These are phyloP conservation scores for Metschnikowia drakensbergensis DNA, from an alignment of 805 yeast genomes.

Conservation along the genomic window DNA sequence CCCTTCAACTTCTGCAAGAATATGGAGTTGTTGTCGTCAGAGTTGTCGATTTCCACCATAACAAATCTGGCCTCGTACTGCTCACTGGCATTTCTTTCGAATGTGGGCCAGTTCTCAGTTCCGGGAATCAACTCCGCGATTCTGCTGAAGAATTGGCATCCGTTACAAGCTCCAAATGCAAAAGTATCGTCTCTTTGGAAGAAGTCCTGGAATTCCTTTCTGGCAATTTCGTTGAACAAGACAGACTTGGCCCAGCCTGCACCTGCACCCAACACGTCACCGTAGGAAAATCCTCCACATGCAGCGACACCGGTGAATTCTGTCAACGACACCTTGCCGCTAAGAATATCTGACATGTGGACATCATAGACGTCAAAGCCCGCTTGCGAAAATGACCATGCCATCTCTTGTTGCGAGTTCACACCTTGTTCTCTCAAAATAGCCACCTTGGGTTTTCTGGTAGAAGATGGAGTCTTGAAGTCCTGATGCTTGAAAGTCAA, in stretches of 20 bases:
- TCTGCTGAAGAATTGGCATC: conserved; percentile 93
- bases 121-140: conserved; percentile 88
- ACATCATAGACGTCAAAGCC: conserved; percentile 94
- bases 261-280: conserved; percentile 98
- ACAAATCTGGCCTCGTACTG: conserved; percentile 95
- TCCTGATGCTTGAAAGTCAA: conserved; percentile 64
- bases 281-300: conserved; percentile 98
- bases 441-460: conserved; percentile 79
- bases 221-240: conserved; percentile 71
- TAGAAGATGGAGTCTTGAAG: conserved; percentile 32
- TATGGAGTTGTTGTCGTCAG: conserved; percentile 52
- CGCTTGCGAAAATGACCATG: conserved; percentile 91
- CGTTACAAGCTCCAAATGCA: conserved; percentile 98
- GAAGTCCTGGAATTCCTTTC: conserved; percentile 71
- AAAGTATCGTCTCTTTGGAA: conserved; percentile 90
- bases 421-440: conserved; percentile 98
- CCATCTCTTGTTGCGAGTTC: conserved; percentile 97
- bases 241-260: conserved; percentile 99
- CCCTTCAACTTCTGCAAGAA: conserved; percentile 90
- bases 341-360: conserved; percentile 89
- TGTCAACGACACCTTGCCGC: conserved; percentile 66
- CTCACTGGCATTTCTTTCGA: conserved; percentile 86
- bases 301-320: conserved; percentile 93
- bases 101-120: conserved; percentile 91
- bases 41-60: conserved; percentile 69